Conservation (phyloP, 2,329 filamentous ascomycete genomes). For the Leptodontidium sp. region DNA sequence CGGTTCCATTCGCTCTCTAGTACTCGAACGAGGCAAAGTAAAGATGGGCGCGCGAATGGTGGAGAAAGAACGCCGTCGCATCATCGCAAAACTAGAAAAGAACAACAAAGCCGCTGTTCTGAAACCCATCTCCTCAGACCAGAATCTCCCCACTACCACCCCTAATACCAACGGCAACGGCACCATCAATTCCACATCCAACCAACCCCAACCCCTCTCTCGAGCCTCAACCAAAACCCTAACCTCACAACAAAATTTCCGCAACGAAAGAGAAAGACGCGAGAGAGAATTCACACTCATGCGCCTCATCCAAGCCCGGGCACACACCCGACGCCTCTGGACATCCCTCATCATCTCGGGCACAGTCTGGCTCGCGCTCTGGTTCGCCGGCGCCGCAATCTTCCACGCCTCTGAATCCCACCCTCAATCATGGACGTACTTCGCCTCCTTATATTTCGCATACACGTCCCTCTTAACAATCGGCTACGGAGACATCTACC, state of each 20-base stretch:
- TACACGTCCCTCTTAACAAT: constrained; percentile 86
- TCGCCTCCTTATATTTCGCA: constrained; percentile 83
- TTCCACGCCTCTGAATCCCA: constrained; percentile 64
- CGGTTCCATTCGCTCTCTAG: constrained; percentile 75
- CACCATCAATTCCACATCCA: not conserved
- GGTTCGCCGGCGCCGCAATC: constrained; percentile 80
- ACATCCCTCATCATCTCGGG: constrained; percentile 74
- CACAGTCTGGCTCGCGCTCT: constrained; percentile 74
- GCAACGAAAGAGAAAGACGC: constrained; percentile 65
- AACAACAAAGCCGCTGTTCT: constrained; percentile 58
- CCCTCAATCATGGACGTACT: constrained; percentile 73
- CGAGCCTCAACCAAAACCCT: constrained; percentile 23
- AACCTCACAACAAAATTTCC: not conserved
- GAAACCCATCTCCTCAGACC: constrained; percentile 49
- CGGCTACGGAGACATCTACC: constrained; percentile 84
- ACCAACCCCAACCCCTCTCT: constrained; percentile 2
- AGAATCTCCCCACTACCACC: not conserved
- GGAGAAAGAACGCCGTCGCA: constrained; percentile 63
- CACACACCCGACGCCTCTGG: constrained; percentile 75
- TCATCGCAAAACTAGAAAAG: constrained; percentile 55
- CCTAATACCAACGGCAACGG: not conserved
- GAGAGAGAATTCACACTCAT: constrained; percentile 80
- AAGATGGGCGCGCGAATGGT: constrained; percentile 64
- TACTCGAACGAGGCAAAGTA: constrained; percentile 64
- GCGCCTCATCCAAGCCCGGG: constrained; percentile 77